These are phyloP conservation scores for Boletus rubroflammeus DNA, from an alignment of 768 basidiomycete species.

Conservation along the genomic window DNA sequence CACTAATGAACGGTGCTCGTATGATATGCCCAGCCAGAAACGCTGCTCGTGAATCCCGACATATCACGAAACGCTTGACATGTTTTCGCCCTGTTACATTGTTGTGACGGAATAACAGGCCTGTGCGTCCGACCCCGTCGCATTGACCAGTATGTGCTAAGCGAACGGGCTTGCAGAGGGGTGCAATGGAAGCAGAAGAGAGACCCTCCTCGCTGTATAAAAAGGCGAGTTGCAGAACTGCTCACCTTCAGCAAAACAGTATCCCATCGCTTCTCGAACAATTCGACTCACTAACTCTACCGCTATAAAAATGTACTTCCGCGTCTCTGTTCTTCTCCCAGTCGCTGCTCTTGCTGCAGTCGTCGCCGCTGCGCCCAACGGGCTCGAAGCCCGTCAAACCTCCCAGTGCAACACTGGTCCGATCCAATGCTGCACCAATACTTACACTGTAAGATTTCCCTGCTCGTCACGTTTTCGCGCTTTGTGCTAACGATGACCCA, in stretches of 20 bases:
- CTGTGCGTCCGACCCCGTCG: background rate
- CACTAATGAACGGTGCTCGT: background rate
- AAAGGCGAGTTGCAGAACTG: background rate
- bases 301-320: constrained; percentile 5
- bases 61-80: background rate
- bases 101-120: background rate
- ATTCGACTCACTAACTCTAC: background rate
- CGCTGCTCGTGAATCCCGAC: background rate
- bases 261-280: background rate
- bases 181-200: too few species aligned
- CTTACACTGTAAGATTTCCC: background rate
- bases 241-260: background rate
- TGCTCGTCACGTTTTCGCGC: too few species aligned
- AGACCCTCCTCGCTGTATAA: constrained; percentile 8
- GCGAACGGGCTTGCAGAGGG: background rate
- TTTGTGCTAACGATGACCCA: background rate
- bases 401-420: constrained; percentile 12
- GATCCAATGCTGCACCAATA: constrained; percentile 7
- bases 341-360: constrained; percentile 9
- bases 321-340: constrained; percentile 3
- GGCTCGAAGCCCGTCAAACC: background rate
- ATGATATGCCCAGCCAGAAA: background rate
- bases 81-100: background rate
- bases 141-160: background rate
- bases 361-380: constrained; percentile 5